Conservation (phyloP, 1,139 yeast species). For the Kluyveromyces sp. region DNA sequence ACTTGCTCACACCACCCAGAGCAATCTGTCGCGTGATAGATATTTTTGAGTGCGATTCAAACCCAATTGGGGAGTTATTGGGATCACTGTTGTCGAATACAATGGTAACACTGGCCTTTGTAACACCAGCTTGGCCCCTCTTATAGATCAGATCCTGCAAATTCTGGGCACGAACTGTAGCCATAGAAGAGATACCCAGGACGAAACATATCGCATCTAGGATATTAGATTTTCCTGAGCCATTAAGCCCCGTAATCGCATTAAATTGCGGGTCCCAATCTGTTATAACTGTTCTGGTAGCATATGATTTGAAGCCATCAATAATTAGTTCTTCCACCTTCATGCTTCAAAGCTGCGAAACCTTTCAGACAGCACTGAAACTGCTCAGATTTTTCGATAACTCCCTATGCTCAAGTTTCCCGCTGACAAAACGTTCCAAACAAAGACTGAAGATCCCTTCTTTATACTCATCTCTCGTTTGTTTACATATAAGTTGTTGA, state of each 20-base stretch:
- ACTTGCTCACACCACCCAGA: slow-evolving; percentile 88
- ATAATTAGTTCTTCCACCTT: slow-evolving; percentile 90
- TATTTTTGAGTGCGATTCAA: slow-evolving; percentile 70
- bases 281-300: slow-evolving; percentile 90
- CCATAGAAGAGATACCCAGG: slow-evolving; percentile 91
- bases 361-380: background rate
- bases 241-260: slow-evolving; percentile 96
- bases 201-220: slow-evolving; percentile 97
- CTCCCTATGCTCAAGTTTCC: too few species aligned
- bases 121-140: slow-evolving; percentile 96
- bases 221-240: slow-evolving; percentile 94
- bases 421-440: too few species aligned
- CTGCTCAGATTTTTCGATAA: background rate
- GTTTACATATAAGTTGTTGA: background rate
- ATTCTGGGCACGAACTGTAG: slow-evolving; percentile 88
- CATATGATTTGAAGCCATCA: slow-evolving; percentile 97
- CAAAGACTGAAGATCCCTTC: too few species aligned
- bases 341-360: slow-evolving; percentile 40
- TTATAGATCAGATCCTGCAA: slow-evolving; percentile 91
- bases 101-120: slow-evolving; percentile 93
- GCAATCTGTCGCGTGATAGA: slow-evolving; percentile 90
- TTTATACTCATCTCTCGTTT: background rate
- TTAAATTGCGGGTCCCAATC: slow-evolving; percentile 96
- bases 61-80: slow-evolving; percentile 78
- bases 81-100: slow-evolving; percentile 84